Evolutionary conservation across 345 rosid genomes (phyloP).

Genomic region (Sonneratia caseolaris): DNA sequence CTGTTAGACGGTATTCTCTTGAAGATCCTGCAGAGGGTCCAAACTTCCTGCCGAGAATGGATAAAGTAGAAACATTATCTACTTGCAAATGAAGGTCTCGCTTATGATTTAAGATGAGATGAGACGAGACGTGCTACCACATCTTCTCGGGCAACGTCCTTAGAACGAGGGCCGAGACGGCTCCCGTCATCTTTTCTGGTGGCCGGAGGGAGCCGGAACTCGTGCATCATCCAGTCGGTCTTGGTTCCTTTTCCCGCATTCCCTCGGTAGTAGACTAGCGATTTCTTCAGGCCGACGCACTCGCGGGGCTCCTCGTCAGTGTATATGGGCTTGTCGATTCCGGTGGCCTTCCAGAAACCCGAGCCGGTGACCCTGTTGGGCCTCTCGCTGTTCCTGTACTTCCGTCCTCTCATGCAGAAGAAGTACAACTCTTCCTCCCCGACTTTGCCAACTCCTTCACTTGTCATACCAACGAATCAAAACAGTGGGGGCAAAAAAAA

Average conservation of each 20-base stretch:
- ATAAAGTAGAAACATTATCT: not conserved
- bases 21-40: conserved; percentile 80
- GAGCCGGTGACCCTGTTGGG: conserved; percentile 79
- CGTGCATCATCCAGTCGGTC: conserved; percentile 96
- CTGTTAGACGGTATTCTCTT: conserved; percentile 40
- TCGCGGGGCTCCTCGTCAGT: conserved; percentile 28
- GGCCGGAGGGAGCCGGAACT: conserved; percentile 52
- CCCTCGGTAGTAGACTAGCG: conserved; percentile 63
- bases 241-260: conserved; percentile 76
- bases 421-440: conserved; percentile 64
- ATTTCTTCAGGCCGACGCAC: conserved; percentile 72
- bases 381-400: conserved; percentile 67
- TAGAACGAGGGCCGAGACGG: not conserved
- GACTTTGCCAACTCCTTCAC: conserved; percentile 30
- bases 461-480: too few relatives aligned
- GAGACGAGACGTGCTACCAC: conserved; percentile 24
- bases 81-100: not conserved
- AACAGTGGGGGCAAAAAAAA: too few relatives aligned
- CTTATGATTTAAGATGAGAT: not conserved
- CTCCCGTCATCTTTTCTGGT: not conserved
- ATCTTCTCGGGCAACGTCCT: conserved; percentile 32
- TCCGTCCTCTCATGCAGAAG: conserved; percentile 73
- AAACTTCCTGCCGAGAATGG: conserved; percentile 47
- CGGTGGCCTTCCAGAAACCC: conserved; percentile 89
- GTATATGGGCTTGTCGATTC: conserved; percentile 62